Conservation (phyloP, 2,329 filamentous ascomycete genomes). For the Neopestalotiopsis rosae region DNA sequence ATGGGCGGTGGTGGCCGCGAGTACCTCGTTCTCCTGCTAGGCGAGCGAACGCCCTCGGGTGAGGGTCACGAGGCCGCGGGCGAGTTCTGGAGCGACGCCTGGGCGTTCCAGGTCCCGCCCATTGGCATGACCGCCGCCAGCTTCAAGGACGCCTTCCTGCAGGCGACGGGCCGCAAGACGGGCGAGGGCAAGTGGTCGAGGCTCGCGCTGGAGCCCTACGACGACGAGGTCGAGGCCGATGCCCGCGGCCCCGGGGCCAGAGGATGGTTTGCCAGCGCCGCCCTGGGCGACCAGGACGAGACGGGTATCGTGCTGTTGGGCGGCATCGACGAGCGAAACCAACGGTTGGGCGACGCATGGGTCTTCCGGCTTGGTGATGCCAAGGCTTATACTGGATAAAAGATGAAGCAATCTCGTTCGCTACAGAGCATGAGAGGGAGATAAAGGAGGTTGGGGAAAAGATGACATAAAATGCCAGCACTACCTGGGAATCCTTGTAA, state of each 20-base stretch:
- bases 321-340: slow-evolving; percentile 57
- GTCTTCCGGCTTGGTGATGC: slow-evolving; percentile 58
- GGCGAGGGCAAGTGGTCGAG: slow-evolving; percentile 65
- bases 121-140: slow-evolving; percentile 59
- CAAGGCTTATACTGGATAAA: not conserved
- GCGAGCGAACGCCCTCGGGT: slow-evolving; percentile 56
- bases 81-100: slow-evolving; percentile 64
- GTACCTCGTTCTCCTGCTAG: slow-evolving; percentile 67
- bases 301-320: slow-evolving; percentile 66
- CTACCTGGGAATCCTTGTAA: not conserved
- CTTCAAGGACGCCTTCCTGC: slow-evolving; percentile 60
- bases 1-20: slow-evolving; percentile 64
- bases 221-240: slow-evolving; percentile 55
- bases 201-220: slow-evolving; percentile 52
- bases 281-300: slow-evolving; percentile 64
- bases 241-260: slow-evolving; percentile 55
- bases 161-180: slow-evolving; percentile 56
- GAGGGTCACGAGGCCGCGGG: slow-evolving; percentile 57
- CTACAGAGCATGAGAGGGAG: not conserved
- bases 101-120: slow-evolving; percentile 67
- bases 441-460: not conserved
- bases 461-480: slow-evolving; percentile 17
- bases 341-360: slow-evolving; percentile 66
- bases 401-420: not conserved
- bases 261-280: slow-evolving; percentile 63